phyloP scores from a whole-genome alignment of 2,329 filamentous ascomycete genomes.

The Colletotrichum gigasporum region DNA sequence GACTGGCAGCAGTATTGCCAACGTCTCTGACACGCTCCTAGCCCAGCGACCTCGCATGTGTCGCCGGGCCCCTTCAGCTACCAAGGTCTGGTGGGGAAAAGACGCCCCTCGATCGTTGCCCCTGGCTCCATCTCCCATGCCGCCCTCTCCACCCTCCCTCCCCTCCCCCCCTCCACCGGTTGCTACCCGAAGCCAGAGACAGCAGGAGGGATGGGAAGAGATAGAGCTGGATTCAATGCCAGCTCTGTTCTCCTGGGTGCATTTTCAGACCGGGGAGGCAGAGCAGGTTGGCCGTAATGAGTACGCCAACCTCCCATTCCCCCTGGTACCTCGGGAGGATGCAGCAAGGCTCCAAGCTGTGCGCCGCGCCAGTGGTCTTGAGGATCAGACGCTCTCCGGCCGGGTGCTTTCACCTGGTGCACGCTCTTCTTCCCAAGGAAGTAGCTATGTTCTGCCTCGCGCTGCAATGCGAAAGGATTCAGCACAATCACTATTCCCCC shows the following conservation, averaged over 20 bases:
- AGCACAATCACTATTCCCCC: constrained; percentile 9
- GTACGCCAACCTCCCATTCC: constrained; percentile 17
- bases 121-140: background rate
- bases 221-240: constrained; percentile 12
- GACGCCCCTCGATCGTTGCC: background rate
- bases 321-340: constrained; percentile 22
- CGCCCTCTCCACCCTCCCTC: background rate
- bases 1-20: constrained; percentile 33
- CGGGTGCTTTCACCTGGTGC: background rate
- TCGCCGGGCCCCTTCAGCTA: background rate
- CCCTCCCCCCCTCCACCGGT: background rate
- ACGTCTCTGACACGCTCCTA: constrained; percentile 27
- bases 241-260: background rate
- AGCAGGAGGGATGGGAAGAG: constrained; percentile 6
- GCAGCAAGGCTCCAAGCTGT: constrained; percentile 24
- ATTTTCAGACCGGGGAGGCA: background rate
- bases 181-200: background rate
- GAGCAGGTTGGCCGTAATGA: background rate
- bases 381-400: constrained; percentile 32
- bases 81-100: constrained; percentile 17
- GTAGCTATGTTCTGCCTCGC: background rate
- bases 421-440: constrained; percentile 2
- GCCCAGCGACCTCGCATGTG: background rate
- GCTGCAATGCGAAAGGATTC: constrained; percentile 2
- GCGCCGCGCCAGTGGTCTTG: constrained; percentile 31